A percentile compares a stretch with the other conserved stretches of the same genome.
Conservation (phyloP, 345 rosid genomes). For the Camelina laxa region DNA sequence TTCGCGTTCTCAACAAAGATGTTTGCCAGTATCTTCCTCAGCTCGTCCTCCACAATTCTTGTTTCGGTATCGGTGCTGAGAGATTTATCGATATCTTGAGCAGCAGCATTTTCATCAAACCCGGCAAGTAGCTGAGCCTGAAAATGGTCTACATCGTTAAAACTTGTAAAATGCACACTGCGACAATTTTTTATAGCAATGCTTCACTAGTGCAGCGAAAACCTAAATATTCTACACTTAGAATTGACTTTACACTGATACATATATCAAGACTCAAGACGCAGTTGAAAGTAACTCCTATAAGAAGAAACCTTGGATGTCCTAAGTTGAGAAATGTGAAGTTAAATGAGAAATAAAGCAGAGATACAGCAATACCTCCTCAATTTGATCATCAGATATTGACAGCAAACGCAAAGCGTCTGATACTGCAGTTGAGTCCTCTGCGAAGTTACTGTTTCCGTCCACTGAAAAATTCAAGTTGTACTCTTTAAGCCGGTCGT, state of each 20-base stretch:
- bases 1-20: constrained; percentile 62
- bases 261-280: constrained; percentile 31
- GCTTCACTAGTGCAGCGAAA: constrained; percentile 17
- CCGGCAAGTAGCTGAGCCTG: constrained; percentile 65
- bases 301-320: constrained; percentile 6
- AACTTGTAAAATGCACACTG: constrained; percentile 21
- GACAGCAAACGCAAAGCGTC: constrained; percentile 63
- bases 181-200: neutral
- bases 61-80: constrained; percentile 33
- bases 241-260: constrained; percentile 19
- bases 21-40: constrained; percentile 59
- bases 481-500: constrained; percentile 65
- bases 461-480: constrained; percentile 50
- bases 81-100: constrained; percentile 29
- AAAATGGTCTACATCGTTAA: constrained; percentile 25
- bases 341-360: constrained; percentile 8
- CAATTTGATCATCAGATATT: constrained; percentile 60
- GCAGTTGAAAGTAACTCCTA: neutral
- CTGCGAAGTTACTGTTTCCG: constrained; percentile 47
- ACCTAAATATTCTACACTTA: constrained; percentile 17
- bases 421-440: constrained; percentile 51
- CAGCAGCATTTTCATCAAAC: constrained; percentile 47
- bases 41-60: constrained; percentile 47
- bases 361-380: constrained; percentile 57
- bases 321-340: neutral